These are phyloP conservation scores for Trichoderma sp. DNA, from an alignment of 2,329 filamentous ascomycete species.

Conservation along the genomic window DNA sequence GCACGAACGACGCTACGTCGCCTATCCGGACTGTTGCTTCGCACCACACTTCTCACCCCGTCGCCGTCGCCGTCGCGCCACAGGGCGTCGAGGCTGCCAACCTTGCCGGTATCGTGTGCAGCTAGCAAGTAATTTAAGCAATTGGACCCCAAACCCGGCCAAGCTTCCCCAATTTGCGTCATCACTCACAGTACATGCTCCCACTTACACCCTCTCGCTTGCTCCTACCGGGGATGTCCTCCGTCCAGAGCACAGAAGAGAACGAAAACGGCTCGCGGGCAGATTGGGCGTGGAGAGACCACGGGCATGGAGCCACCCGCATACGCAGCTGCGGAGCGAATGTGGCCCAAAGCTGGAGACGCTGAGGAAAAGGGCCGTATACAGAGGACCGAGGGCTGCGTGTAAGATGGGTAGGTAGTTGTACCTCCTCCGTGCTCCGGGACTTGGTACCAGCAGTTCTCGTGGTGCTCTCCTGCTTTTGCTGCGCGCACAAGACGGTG, in stretches of 20 bases:
- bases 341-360: constrained; percentile 25
- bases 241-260: too few species aligned
- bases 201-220: constrained; percentile 8
- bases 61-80: constrained; percentile 22
- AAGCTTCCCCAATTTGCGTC: constrained; percentile 13
- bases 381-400: neutral
- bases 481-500: neutral
- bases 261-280: neutral
- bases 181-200: constrained; percentile 20
- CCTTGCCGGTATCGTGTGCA: constrained; percentile 18
- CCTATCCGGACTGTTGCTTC: neutral
- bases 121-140: constrained; percentile 11
- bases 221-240: neutral
- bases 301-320: constrained; percentile 16
- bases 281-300: constrained; percentile 16
- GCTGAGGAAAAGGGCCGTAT: constrained; percentile 27
- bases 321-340: constrained; percentile 25
- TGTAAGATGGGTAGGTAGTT: neutral
- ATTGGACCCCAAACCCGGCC: constrained; percentile 8
- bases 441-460: neutral
- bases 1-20: constrained; percentile 11
- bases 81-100: constrained; percentile 26
- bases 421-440: constrained; percentile 5
- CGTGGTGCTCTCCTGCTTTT: neutral
- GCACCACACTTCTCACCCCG: neutral